phyloP scores from a whole-genome alignment of 805 yeast species.

The Metschnikowia lachancei region DNA sequence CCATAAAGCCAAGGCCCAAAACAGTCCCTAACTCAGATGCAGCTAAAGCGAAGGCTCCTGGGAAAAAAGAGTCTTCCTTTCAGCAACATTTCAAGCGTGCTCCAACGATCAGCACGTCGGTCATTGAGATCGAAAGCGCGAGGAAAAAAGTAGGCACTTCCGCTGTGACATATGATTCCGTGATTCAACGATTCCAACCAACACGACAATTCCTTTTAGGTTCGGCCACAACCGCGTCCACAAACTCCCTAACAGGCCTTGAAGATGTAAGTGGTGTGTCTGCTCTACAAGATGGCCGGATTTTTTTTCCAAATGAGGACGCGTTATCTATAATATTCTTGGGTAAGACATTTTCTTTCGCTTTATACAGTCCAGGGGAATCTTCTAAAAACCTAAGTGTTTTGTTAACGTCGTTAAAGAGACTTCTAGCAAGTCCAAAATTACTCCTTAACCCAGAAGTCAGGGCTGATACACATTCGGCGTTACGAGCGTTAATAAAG shows the following conservation, averaged over 20 bases:
- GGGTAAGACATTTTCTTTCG: conserved; percentile 25
- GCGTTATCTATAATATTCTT: conserved; percentile 14
- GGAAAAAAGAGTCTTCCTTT: neutral
- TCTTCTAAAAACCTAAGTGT: conserved; percentile 19
- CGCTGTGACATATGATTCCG: neutral
- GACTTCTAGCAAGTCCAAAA: conserved; percentile 15
- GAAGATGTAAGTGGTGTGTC: conserved; percentile 4
- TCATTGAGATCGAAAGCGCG: conserved; percentile 36
- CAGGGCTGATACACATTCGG: conserved; percentile 18
- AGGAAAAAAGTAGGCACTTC: conserved; percentile 13
- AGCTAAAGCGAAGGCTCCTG: too few species aligned
- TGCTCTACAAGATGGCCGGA: conserved; percentile 14
- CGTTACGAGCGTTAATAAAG: conserved; percentile 24
- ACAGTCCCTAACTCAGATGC: neutral
- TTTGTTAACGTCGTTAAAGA: conserved; percentile 22
- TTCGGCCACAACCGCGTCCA: neutral
- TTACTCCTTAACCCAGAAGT: conserved; percentile 1
- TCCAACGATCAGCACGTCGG: conserved; percentile 31
- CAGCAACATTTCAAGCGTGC: conserved; percentile 17
- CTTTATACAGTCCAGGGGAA: conserved; percentile 23
- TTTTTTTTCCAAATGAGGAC: conserved; percentile 13
- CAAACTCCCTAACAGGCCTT: conserved; percentile 12
- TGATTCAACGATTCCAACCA: conserved; percentile 9
- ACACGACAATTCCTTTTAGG: conserved; percentile 12
- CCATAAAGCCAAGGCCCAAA: neutral